Evolutionary conservation across 140 eudicot genomes (phyloP), one percentile per base, ranked within the genome.

Genomic region (Stevia rebaudiana): DNA sequence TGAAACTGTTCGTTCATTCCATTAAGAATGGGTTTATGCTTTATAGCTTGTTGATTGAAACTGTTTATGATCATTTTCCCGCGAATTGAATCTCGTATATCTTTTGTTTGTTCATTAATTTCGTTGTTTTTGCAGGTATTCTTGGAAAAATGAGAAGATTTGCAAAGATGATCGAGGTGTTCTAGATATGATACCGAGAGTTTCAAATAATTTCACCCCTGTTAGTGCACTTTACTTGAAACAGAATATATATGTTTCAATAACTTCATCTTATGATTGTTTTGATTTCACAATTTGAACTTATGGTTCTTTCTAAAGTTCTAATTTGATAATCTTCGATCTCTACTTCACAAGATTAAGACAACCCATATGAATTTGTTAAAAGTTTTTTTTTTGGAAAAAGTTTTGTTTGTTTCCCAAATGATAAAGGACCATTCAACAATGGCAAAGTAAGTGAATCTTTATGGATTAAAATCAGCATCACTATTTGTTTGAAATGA

Each of bases 81-180:
- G 33, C 3, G 33, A 28, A 28, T 28, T 28, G 33, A 28, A 1
- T 28, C 33, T 28, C 33, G 12, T 50, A 10, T 9, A 21, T 15
- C 7, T 22, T 63, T 41, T 35, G 67, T 23, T 47, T 58, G 16
- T 18, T 49, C 18, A 11, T 49, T 66, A 5, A 18, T 48, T 67
- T 58, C 41, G 16, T 35, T 5, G 1, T 36, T 10, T 11, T 11
- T 61, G 61, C 68, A 75, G 71, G 0, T 43, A 59, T 67, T 49
- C 63, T 50, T 74, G 79, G 79, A 61, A 10, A 50, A 68, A 68
- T 60, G 70, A 48, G 65, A 23, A 40, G 65, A 51, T 60, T 50
- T 58, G 18, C 6, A 74, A 68, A 60, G 70, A 30, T 42, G 49
- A 37, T 74, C 31, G 22, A 48, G 74, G 69, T 40, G 28, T 49